Base-by-base conservation (phyloP, 306 rosid species). In the Biancaea sappan region DNA sequence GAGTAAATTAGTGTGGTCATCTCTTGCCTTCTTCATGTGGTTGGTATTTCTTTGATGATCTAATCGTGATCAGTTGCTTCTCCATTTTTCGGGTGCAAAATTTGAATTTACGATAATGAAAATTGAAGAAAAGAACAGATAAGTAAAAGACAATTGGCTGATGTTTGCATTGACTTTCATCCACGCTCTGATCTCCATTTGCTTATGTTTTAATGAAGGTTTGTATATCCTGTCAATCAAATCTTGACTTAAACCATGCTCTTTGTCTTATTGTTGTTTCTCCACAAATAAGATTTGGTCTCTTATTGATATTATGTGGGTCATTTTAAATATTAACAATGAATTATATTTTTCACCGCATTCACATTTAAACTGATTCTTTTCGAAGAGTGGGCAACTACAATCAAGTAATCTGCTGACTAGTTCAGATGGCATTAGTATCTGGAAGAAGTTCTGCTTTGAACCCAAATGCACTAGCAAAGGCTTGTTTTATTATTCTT, bases 401-500 rank as follows among this genome's bases (percentile, higher is more conserved):
- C 25, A 53, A 54, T 25, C 35, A n/a, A 65, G 48, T 64, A 64
- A 22, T 53, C 31, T 8, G 60, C 19, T 67, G 69, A 22, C 19
- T 69, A 73, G 71, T 66, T 63, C 40, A 48, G 58, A 86, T 86
- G 91, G 83, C 91, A 61, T 53, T 89, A 84, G 87, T 83, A 52
- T 81, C 94, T 46, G 86, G 73, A 89, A 73, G 80, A 83, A 84
- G 74, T 31, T 84, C 84, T 26, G 69, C 85, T 12, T 46, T 89
- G 83, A 86, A 89, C 80, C 91, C 94, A 34, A 86, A 86, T 77
- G 94, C 94, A n/a, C n/a, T n/a, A n/a, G n/a, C n/a, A n/a, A n/a
- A n/a, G n/a, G n/a, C 52, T 74, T 80, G 50, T 67, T 59, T 44
- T 64, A 72, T 48, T 73, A 31, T 72, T 58, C n/a, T 28, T 26